A percentile compares a stretch with the other conserved stretches of the same genome.
Conservation (phyloP, 2,329 filamentous ascomycete genomes). For the Fusarium drepaniforme region DNA sequence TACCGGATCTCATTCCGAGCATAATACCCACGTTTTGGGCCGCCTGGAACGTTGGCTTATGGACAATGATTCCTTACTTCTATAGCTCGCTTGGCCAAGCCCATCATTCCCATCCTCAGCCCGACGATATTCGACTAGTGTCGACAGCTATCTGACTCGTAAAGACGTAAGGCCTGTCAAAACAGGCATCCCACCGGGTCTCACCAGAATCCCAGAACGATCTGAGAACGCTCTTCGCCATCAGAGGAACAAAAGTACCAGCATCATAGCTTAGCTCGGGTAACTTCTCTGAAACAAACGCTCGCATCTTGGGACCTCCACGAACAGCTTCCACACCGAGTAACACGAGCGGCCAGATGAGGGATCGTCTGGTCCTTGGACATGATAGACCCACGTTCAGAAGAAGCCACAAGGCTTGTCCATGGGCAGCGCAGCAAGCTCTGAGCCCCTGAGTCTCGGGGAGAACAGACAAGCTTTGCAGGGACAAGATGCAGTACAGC, state of each 20-base stretch:
- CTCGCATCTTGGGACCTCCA: not conserved
- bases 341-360: not conserved
- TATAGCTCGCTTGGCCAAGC: too few species aligned
- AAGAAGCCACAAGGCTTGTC: not conserved
- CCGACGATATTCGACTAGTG: not conserved
- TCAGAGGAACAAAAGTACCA: not conserved
- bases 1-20: too few species aligned
- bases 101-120: not conserved
- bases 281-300: not conserved
- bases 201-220: not conserved
- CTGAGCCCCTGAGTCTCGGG: not conserved
- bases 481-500: not conserved
- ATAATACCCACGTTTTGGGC: too few species aligned
- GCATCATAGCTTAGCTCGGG: not conserved
- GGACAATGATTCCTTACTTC: too few species aligned
- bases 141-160: not conserved
- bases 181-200: not conserved
- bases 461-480: not conserved
- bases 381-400: not conserved
- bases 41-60: rapidly evolving
- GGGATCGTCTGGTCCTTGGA: not conserved
- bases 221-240: not conserved
- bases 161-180: not conserved
- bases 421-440: not conserved
- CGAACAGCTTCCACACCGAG: not conserved